A percentile compares a stretch with the other conserved stretches of the same genome.
Evolutionary conservation across 257 asterid species (phyloP).

Genomic region (Solanum infundibuliforme): DNA sequence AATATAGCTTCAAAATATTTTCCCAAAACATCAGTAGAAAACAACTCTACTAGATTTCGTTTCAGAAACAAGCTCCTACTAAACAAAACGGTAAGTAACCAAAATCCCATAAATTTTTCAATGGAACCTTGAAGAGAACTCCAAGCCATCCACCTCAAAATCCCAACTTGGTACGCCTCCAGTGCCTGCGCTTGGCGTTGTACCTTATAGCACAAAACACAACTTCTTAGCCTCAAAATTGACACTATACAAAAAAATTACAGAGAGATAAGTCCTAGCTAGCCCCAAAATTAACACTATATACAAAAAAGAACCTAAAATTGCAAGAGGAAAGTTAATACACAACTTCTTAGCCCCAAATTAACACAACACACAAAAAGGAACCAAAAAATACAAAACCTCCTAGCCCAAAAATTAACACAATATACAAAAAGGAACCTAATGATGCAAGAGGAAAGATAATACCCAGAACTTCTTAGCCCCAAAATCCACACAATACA

Average conservation of each 20-base stretch:
- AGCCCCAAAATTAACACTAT: not conserved
- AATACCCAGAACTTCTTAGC: not conserved
- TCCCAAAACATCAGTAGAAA: not conserved
- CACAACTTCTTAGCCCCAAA: not conserved
- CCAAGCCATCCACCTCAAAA: slow-evolving; percentile 3
- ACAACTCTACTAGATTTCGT: not conserved
- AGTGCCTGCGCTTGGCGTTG: slow-evolving; percentile 29
- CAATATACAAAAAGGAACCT: not conserved
- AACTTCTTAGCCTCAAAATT: not conserved
- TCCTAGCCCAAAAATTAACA: not conserved
- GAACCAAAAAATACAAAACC: not conserved
- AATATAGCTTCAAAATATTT: not conserved
- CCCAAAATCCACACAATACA: not conserved
- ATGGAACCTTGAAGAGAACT: not conserved
- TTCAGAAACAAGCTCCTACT: not conserved
- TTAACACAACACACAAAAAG: not conserved
- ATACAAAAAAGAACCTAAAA: not conserved
- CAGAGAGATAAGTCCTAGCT: not conserved
- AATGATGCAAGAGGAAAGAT: not conserved
- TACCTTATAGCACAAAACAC: slow-evolving; percentile 7
- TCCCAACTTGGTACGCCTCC: slow-evolving; percentile 29
- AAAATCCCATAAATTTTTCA: not conserved
- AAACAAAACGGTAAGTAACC: not conserved
- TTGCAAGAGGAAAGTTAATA: not conserved
- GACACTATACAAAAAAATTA: not conserved